Percentiles rank a stretch among this genome's conserved stretches.
These are phyloP conservation scores for Lactarius akahatsu DNA, from an alignment of 768 basidiomycete species.

Conservation along the genomic window DNA sequence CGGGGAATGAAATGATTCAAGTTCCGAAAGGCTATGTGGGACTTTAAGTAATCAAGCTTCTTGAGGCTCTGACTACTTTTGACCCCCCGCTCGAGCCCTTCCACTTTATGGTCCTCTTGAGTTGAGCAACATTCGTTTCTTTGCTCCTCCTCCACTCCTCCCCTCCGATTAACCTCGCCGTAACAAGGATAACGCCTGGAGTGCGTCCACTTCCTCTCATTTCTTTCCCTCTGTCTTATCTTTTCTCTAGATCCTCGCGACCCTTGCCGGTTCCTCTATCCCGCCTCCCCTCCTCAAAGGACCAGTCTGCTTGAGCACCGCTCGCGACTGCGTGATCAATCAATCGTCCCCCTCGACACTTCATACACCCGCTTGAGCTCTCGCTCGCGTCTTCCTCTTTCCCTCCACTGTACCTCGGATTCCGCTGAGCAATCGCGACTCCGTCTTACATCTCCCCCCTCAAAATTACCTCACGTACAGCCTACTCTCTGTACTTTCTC, in stretches of 20 bases:
- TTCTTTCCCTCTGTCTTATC: constrained; percentile 5
- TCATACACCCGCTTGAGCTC: constrained; percentile 23
- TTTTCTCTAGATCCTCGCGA: constrained; percentile 72
- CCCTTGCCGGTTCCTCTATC: constrained; percentile 80
- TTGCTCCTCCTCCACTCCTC: constrained; percentile 31
- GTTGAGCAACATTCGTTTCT: constrained; percentile 31
- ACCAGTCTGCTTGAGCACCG: constrained; percentile 39
- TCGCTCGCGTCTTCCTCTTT: constrained; percentile 23
- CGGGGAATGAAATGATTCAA: constrained; percentile 22
- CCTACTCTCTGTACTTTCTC: constrained; percentile 31
- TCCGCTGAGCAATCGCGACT: constrained; percentile 51
- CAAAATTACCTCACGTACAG: constrained; percentile 23
- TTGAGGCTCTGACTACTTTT: constrained; percentile 2
- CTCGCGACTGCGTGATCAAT: constrained; percentile 30
- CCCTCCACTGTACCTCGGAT: constrained; percentile 51
- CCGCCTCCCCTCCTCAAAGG: constrained; percentile 45
- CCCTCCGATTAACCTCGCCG: constrained; percentile 48
- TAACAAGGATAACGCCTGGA: constrained; percentile 55
- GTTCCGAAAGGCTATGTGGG: constrained; percentile 14
- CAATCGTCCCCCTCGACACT: constrained; percentile 26
- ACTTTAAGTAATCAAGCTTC: constrained; percentile 18
- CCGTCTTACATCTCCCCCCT: constrained; percentile 33
- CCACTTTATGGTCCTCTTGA: constrained; percentile 29
- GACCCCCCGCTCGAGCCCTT: constrained; percentile 15
- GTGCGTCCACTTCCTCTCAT: constrained; percentile 32